A percentile compares a stretch with the other conserved stretches of the same genome.
These are phyloP conservation scores for Citrus mangshanensis DNA, from an alignment of 345 rosid genomes.

Conservation along the genomic window DNA sequence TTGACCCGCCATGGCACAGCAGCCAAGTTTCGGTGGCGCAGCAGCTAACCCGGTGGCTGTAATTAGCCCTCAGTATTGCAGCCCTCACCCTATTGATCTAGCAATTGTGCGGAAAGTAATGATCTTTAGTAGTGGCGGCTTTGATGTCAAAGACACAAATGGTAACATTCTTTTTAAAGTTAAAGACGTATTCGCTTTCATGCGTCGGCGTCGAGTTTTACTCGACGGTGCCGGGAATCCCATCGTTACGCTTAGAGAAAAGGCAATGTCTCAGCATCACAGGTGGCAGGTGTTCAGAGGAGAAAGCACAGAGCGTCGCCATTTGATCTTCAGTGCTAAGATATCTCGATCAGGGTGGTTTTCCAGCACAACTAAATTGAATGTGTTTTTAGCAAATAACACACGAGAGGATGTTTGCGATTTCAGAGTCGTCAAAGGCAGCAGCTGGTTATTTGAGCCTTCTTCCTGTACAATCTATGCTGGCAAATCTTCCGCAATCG, in stretches of 20 bases:
- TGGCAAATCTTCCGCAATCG: constrained; percentile 8
- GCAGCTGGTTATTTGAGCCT: constrained; percentile 13
- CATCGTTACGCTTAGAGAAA: constrained; percentile 28
- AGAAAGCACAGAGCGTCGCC: constrained; percentile 17
- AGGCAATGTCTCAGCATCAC: constrained; percentile 26
- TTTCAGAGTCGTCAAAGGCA: constrained; percentile 14
- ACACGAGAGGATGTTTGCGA: constrained; percentile 11
- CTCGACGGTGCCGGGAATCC: constrained; percentile 28
- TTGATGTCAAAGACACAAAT: constrained; percentile 34
- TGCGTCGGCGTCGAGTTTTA: constrained; percentile 25
- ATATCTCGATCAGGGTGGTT: background rate
- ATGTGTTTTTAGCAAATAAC: constrained; percentile 22
- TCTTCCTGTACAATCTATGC: constrained; percentile 16
- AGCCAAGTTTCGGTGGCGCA: background rate
- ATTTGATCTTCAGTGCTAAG: constrained; percentile 22
- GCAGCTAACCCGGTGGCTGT: background rate
- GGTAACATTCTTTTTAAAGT: constrained; percentile 38
- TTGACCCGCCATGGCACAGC: background rate
- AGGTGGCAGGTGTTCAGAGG: constrained; percentile 25
- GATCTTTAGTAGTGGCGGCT: constrained; percentile 32
- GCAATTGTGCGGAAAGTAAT: constrained; percentile 34
- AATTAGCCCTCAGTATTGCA: constrained; percentile 28
- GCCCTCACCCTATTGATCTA: constrained; percentile 32
- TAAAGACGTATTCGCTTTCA: constrained; percentile 11
- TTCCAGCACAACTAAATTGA: background rate